Conservation (phyloP, 176 grass and related monocot genomes). For the Paspalum vaginatum region DNA sequence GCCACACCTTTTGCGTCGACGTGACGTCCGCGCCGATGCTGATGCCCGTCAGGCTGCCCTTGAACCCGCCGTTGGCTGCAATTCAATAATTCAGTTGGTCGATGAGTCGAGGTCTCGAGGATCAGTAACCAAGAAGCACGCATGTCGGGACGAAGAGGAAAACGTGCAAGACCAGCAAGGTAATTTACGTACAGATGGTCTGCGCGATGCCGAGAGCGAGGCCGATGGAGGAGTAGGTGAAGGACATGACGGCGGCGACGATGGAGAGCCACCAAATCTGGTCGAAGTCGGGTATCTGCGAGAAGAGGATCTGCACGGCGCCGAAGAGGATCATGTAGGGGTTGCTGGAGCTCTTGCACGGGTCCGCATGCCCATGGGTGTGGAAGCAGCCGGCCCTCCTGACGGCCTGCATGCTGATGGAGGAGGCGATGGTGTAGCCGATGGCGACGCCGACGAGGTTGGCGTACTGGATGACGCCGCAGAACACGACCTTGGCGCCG, state of each 20-base stretch:
- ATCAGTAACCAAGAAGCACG: neutral
- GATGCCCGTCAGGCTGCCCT: conserved; percentile 51
- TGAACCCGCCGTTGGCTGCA: conserved; percentile 28
- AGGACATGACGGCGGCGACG: conserved; percentile 63
- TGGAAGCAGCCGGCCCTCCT: conserved; percentile 45
- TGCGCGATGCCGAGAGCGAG: conserved; percentile 49
- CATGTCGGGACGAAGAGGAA: no score
- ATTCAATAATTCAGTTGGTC: neutral
- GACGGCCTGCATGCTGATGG: conserved; percentile 63
- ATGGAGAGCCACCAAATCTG: conserved; percentile 77
- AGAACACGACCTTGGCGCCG: conserved; percentile 43
- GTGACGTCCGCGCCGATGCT: conserved; percentile 40
- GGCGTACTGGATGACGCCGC: conserved; percentile 52
- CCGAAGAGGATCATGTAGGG: conserved; percentile 60
- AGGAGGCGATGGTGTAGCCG: conserved; percentile 54
- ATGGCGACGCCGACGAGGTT: conserved; percentile 61
- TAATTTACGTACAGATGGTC: conserved; percentile 14
- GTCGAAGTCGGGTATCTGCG: conserved; percentile 58
- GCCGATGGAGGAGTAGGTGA: conserved; percentile 56
- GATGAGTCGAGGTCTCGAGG: no score
- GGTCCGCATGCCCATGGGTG: conserved; percentile 23
- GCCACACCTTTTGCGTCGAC: conserved; percentile 39
- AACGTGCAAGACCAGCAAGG: no score
- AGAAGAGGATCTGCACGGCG: conserved; percentile 43
- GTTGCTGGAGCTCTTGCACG: conserved; percentile 45